Base-by-base conservation (phyloP, 2,329 filamentous ascomycete genomes). In the Dryadomyces quercivorus region DNA sequence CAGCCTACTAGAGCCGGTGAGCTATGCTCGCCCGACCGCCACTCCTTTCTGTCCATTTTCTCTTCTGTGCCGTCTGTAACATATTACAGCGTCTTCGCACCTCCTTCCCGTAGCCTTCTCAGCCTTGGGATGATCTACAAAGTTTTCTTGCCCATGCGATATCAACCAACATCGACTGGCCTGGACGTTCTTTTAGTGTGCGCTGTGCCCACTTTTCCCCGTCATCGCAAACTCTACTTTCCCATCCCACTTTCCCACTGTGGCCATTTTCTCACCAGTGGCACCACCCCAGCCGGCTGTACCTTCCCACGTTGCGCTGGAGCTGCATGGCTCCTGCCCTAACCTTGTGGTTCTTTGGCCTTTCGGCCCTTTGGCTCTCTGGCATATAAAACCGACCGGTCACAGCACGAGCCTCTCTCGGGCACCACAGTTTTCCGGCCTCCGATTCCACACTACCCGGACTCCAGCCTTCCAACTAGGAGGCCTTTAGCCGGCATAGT, bases 191-290 rank as follows among this genome's bases (percentile, higher is more conserved):
- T 20, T 20, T 34, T 42, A 38, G 7, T 21, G 3, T 18, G 38
- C 9, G 12, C 16, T 15, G 21, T 31, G 21, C 21, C 34, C 49
- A 18, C 22, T 22, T 51, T 31, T 43, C 20, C 50, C 38, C 20
- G 40, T 26, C 26, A 57, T 57, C 45, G 55, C 45, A 55, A 52
- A 52, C 40, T 55, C 10, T 40, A 50, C 42, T 46, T 46, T 46
- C 55, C 55, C 55, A 57, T 55, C 21, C 16, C 50, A 31, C 38
- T 51, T 43, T 43, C 38, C 38, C 38, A 51, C 50, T 7, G 36
- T 12, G 15, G 22, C 21, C 31, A 44, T 44, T 44, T 51, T 42
- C 49, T 50, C 50, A 15, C 15, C 18, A 46, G 50, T 46, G 53
- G 47, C 53, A 54, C 53, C 40, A 54, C 46, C 40, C 36, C 36